phyloP scores from a whole-genome alignment of 176 grass and related monocot species.

The Oryza meridionalis region DNA sequence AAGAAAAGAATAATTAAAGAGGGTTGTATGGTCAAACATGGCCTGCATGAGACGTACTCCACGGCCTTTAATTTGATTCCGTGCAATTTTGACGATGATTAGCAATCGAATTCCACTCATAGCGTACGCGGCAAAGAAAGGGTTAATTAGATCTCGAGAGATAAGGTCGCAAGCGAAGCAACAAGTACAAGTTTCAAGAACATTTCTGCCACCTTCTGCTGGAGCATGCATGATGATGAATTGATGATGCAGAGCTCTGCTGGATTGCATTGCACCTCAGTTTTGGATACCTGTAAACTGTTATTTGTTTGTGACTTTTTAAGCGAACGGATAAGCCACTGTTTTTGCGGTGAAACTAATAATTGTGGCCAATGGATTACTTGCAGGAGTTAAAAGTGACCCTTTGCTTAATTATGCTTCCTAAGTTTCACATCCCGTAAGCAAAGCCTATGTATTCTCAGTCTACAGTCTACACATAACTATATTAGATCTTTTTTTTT shows the following conservation, averaged over 20 bases:
- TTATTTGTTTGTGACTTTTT: slow-evolving; percentile 41
- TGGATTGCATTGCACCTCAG: background rate
- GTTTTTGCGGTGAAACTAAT: slow-evolving; percentile 13
- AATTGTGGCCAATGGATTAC: slow-evolving; percentile 13
- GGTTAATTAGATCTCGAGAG: background rate
- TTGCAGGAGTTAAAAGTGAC: slow-evolving; percentile 40
- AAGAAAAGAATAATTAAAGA: background rate
- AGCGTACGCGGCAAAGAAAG: slow-evolving; percentile 3
- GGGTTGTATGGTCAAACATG: slow-evolving; percentile 17
- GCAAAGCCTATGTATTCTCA: slow-evolving; percentile 17
- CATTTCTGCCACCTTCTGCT: background rate
- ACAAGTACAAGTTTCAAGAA: slow-evolving; percentile 41
- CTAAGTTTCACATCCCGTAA: slow-evolving; percentile 18
- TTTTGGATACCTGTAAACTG: slow-evolving; percentile 21
- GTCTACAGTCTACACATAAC: background rate
- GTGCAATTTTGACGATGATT: slow-evolving; percentile 26
- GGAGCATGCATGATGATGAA: slow-evolving; percentile 34
- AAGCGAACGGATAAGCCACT: slow-evolving; percentile 30
- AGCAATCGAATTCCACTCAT: background rate
- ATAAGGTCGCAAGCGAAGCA: background rate
- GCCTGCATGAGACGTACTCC: background rate
- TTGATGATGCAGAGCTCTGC: slow-evolving; percentile 19
- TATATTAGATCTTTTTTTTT: background rate
- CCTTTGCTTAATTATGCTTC: slow-evolving; percentile 33
- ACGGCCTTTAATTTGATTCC: background rate